Evolutionary conservation across 495 filamentous ascomycete genomes (phyloP).

Genomic region (Hypoxylon fragiforme): DNA sequence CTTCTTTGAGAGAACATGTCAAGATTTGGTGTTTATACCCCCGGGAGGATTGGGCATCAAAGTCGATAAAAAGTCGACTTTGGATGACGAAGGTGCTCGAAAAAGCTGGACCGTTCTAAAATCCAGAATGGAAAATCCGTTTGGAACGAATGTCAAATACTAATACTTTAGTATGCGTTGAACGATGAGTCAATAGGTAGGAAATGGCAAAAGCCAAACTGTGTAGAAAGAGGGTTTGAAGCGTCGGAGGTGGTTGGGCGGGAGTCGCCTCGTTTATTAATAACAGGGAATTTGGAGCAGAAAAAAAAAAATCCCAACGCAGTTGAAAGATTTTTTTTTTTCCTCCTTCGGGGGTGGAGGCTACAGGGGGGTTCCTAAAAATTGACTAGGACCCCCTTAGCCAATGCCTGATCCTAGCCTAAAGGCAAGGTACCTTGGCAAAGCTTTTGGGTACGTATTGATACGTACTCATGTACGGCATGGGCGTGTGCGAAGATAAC

Average conservation of each 20-base stretch:
- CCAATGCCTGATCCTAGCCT: constrained; percentile 34
- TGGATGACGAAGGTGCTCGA: constrained; percentile 35
- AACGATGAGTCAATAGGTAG: constrained; percentile 32
- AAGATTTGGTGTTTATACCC: constrained; percentile 45
- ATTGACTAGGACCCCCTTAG: neutral
- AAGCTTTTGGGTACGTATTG: constrained; percentile 8
- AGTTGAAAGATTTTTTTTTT: constrained; percentile 29
- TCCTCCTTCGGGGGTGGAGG: constrained; percentile 13
- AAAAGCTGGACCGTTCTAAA: constrained; percentile 33
- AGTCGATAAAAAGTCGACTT: constrained; percentile 36
- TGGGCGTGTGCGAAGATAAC: constrained; percentile 22
- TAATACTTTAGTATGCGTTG: constrained; percentile 26
- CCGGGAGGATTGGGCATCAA: constrained; percentile 38
- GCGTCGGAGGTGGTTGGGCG: constrained; percentile 35
- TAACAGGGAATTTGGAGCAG: constrained; percentile 29
- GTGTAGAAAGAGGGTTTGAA: constrained; percentile 24
- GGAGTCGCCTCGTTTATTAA: constrained; percentile 35
- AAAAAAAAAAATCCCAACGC: constrained; percentile 8
- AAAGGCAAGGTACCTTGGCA: constrained; percentile 32
- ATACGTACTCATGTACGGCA: constrained; percentile 9
- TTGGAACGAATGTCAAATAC: constrained; percentile 21
- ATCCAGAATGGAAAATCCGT: constrained; percentile 34
- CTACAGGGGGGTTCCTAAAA: constrained; percentile 11
- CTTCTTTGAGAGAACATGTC: constrained; percentile 57
- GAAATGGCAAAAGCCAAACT: constrained; percentile 40